A percentile compares a stretch with the other conserved stretches of the same genome.
These are phyloP conservation scores for Pseudodiploospora longispora DNA, from an alignment of 2,329 filamentous ascomycete species.

Conservation along the genomic window DNA sequence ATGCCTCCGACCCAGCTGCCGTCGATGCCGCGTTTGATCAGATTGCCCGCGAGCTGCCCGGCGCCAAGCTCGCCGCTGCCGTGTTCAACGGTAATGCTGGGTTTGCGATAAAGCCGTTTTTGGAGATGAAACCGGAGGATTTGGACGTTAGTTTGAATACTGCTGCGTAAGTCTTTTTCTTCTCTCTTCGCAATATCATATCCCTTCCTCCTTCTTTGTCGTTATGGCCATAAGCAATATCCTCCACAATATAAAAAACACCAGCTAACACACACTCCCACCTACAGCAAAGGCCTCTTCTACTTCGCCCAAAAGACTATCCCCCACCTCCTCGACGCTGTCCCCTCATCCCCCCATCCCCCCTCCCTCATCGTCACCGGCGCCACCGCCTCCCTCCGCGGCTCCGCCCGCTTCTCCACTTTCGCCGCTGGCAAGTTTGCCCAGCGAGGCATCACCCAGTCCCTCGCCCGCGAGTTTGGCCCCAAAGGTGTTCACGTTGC, in stretches of 20 bases:
- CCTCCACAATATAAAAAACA: background rate
- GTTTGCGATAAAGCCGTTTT: constrained; percentile 47
- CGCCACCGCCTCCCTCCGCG: constrained; percentile 71
- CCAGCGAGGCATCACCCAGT: constrained; percentile 63
- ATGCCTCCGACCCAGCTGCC: constrained; percentile 31
- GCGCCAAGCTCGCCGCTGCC: constrained; percentile 51
- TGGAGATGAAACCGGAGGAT: constrained; percentile 45
- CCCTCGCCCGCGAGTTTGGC: constrained; percentile 73
- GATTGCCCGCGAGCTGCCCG: constrained; percentile 51
- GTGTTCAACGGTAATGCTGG: constrained; percentile 60
- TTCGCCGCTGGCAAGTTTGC: constrained; percentile 81
- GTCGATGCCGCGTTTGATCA: constrained; percentile 52
- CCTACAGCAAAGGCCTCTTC: constrained; percentile 56
- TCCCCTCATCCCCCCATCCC: constrained; percentile 48
- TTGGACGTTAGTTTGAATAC: constrained; percentile 37
- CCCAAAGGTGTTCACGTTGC: constrained; percentile 77
- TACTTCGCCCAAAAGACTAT: constrained; percentile 65
- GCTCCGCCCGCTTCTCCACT: constrained; percentile 57
- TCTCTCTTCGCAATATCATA: background rate
- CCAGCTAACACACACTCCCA: background rate
- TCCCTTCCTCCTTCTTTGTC: background rate
- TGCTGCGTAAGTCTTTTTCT: constrained; percentile 37
- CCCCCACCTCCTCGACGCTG: constrained; percentile 60
- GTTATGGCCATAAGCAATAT: background rate
- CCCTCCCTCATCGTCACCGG: constrained; percentile 81